A percentile compares a stretch with the other conserved stretches of the same genome.
These are phyloP conservation scores for Fagopyrum tataricum DNA, from an alignment of 148 eudicot genomes.

Conservation along the genomic window DNA sequence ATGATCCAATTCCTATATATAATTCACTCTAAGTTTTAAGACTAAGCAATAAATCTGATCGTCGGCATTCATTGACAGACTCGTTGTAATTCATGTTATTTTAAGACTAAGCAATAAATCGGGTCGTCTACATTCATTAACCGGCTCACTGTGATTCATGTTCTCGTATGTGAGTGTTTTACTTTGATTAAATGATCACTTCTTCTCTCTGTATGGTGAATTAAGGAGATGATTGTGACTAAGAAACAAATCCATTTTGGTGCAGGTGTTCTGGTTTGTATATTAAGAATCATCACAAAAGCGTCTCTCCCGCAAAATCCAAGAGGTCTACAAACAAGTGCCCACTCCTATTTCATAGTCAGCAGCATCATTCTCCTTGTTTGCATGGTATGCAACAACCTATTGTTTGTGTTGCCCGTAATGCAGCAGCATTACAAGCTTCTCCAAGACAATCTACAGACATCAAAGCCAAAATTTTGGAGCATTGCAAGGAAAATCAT, in stretches of 20 bases:
- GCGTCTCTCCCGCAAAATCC: conserved; percentile 63
- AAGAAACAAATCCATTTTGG: neutral
- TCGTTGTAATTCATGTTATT: too few species aligned
- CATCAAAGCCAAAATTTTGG: conserved; percentile 28
- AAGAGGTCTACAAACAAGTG: conserved; percentile 57
- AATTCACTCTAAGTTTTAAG: too few species aligned
- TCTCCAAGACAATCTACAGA: conserved; percentile 17
- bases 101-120: too few species aligned
- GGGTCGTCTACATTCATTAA: too few species aligned
- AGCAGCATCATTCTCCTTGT: conserved; percentile 39
- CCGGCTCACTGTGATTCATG: too few species aligned
- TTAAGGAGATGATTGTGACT: too few species aligned
- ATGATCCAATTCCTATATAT: too few species aligned
- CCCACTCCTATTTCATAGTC: conserved; percentile 57
- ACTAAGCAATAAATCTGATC: too few species aligned
- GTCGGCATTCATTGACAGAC: too few species aligned
- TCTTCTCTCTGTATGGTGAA: too few species aligned
- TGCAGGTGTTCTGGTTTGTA: conserved; percentile 63
- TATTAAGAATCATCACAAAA: conserved; percentile 70
- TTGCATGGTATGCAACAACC: conserved; percentile 62
- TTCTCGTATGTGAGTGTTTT: too few species aligned
- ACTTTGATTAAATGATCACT: too few species aligned
- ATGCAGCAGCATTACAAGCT: conserved; percentile 54
- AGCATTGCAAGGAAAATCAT: conserved; percentile 38
- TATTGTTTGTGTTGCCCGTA: conserved; percentile 42